Percentiles rank a stretch among this genome's conserved stretches.
Evolutionary conservation across 1,139 yeast genomes (phyloP).

Genomic region (Scheffersomyces parashehatae): DNA sequence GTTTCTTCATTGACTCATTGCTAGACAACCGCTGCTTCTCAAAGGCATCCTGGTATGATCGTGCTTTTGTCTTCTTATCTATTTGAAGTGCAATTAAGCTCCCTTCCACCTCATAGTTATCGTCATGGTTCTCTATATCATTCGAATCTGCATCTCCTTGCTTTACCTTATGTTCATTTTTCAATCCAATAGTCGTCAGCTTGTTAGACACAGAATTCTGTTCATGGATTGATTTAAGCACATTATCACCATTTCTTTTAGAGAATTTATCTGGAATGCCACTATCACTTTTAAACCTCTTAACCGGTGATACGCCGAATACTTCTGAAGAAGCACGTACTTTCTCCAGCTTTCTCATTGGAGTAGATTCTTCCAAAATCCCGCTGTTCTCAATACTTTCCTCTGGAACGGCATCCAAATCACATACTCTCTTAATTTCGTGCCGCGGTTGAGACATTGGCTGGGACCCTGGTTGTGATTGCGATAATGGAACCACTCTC

Average conservation of each 20-base stretch:
- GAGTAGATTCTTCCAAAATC: conserved; percentile 4
- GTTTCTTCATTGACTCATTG: not conserved
- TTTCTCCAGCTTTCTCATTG: not conserved
- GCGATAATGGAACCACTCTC: conserved; percentile 44
- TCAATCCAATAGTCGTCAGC: no score
- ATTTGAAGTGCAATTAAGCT: not conserved
- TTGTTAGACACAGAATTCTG: no score
- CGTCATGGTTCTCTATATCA: not conserved
- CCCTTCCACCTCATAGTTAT: not conserved
- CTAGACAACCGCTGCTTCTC: not conserved
- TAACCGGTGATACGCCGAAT: conserved; percentile 2
- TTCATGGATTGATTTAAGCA: no score
- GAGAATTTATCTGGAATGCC: not conserved
- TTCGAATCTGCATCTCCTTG: not conserved
- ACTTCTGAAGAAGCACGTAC: conserved; percentile 1
- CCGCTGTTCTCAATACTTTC: conserved; percentile 7
- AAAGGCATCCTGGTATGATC: no score
- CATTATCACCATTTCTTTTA: no score
- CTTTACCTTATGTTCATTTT: no score
- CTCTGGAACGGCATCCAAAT: conserved; percentile 4
- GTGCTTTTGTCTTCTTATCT: not conserved
- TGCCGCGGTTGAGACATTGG: conserved; percentile 15
- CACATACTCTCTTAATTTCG: not conserved
- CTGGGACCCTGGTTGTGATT: conserved; percentile 29
- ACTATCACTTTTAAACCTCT: conserved; percentile 3